Evolutionary conservation across 805 yeast species (phyloP), one percentile per base, ranked within the genome.

Genomic region (Teunomyces aglyptinius): DNA sequence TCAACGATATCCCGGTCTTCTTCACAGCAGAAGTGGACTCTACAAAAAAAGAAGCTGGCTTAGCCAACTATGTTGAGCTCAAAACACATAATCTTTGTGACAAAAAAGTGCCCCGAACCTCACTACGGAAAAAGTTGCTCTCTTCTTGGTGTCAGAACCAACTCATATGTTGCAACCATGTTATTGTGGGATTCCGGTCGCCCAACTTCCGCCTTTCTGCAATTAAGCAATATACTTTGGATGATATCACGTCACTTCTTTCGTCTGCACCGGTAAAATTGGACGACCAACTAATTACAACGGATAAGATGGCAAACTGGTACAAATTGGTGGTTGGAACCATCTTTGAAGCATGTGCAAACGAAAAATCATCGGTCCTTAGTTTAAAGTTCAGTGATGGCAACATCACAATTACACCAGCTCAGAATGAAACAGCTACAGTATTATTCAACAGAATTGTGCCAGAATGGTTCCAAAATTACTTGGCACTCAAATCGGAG

Each of bases 21-120:
- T 58, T 51, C 43, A 52, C 63, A 4, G 65, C 66, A 4, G 66
- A 61, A 41, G 52, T 61, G 8, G 66, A 61, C 48, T 56, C 60
- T 28, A 46, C 50, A 12, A 41, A 44, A 10, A 22, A 38, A 4
- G 26, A 38, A 7, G 32, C 49, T 3, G 51, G 50, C 1, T 38
- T 50, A 12, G 35, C 19, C 7, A 44, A 51, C 38, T 59, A 59
- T 38, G 55, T 60, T 3, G 66, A 61, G 47, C 48, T 61, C 24
- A 61, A 61, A 35, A 58, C 66, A 1, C 64, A 60, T 44, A 34
- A 29, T 39, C 50, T 36, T 24, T 38, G 44, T 6, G 35, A 45
- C 33, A 38, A 29, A 26, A 42, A 11, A 32, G 31, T 33, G 12
- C 35, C 20, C 8, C 36, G 24, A 41, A 45, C 24, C 38, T 41